phyloP scores from a whole-genome alignment of 2,329 filamentous ascomycete species.

The Sclerotinia glacialis region DNA sequence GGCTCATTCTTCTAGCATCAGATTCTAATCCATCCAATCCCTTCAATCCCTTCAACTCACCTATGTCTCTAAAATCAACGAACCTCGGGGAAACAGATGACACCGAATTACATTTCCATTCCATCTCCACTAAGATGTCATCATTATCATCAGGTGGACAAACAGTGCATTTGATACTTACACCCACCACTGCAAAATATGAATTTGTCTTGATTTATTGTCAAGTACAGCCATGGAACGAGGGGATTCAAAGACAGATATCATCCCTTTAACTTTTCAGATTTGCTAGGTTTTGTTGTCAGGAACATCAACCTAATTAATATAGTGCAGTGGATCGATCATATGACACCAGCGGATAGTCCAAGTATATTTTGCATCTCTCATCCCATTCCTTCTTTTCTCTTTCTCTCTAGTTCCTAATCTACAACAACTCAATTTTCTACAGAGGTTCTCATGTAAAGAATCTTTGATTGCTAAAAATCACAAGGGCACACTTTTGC shows the following conservation, averaged over 20 bases:
- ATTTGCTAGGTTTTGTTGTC: slow-evolving; percentile 3
- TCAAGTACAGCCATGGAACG: not conserved
- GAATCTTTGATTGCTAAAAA: slow-evolving; percentile 21
- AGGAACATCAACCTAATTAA: not conserved
- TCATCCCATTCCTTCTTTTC: not conserved
- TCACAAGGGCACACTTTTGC: slow-evolving; percentile 4
- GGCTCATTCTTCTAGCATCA: not conserved
- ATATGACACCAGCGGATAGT: slow-evolving; percentile 8
- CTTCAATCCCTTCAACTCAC: not conserved
- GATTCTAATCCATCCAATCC: slow-evolving; percentile 7
- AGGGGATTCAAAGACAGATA: not conserved
- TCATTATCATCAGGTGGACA: slow-evolving; percentile 11
- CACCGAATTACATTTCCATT: not conserved
- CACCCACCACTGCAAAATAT: not conserved
- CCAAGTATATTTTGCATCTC: slow-evolving; percentile 19
- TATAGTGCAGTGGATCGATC: slow-evolving; percentile 3
- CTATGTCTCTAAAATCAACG: not conserved
- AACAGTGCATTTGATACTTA: not conserved
- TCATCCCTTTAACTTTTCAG: not conserved
- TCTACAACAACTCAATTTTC: slow-evolving; percentile 1
- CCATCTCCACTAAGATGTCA: slow-evolving; percentile 3
- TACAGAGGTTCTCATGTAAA: slow-evolving; percentile 2
- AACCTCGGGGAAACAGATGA: not conserved
- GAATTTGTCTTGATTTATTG: not conserved
- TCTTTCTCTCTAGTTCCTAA: not conserved